Percentiles rank a stretch among this genome's conserved stretches.
These are phyloP conservation scores for Xylariales sp. DNA, from an alignment of 2,329 filamentous ascomycete species.

Conservation along the genomic window DNA sequence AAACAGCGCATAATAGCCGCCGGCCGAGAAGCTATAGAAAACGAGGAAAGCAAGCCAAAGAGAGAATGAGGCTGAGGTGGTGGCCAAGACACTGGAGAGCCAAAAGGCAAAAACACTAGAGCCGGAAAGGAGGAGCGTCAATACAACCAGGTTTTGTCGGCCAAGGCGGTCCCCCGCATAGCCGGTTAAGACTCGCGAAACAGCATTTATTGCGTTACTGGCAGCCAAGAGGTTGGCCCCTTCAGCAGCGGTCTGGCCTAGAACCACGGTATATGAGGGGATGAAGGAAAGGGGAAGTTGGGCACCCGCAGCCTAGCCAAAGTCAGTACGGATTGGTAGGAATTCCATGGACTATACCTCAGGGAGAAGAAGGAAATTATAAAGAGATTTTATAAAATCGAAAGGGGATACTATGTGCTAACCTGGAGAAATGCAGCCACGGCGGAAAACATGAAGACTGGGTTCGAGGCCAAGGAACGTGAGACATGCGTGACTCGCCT, in stretches of 20 bases:
- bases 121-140: slow-evolving; percentile 54
- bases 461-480: slow-evolving; percentile 52
- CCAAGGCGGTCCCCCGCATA: slow-evolving; percentile 60
- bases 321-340: neutral
- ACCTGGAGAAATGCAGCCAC: slow-evolving; percentile 55
- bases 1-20: slow-evolving; percentile 60
- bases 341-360: no score
- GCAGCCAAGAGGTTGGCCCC: slow-evolving; percentile 59
- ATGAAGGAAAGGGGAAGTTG: slow-evolving; percentile 61
- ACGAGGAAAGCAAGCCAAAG: slow-evolving; percentile 57
- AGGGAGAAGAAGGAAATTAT: no score
- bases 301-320: slow-evolving; percentile 57
- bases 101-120: slow-evolving; percentile 54
- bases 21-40: slow-evolving; percentile 56
- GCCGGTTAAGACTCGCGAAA: slow-evolving; percentile 57
- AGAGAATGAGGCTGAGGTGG: slow-evolving; percentile 45
- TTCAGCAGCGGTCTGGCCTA: slow-evolving; percentile 55
- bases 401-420: slow-evolving; percentile 28
- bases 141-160: slow-evolving; percentile 59
- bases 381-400: no score
- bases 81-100: slow-evolving; percentile 49
- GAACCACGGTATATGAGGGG: slow-evolving; percentile 57
- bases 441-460: slow-evolving; percentile 57
- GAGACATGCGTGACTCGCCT: slow-evolving; percentile 54
- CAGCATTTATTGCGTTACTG: slow-evolving; percentile 59